These are phyloP conservation scores for Barnettozyma pratensis DNA, from an alignment of 805 yeast genomes.

Conservation along the genomic window DNA sequence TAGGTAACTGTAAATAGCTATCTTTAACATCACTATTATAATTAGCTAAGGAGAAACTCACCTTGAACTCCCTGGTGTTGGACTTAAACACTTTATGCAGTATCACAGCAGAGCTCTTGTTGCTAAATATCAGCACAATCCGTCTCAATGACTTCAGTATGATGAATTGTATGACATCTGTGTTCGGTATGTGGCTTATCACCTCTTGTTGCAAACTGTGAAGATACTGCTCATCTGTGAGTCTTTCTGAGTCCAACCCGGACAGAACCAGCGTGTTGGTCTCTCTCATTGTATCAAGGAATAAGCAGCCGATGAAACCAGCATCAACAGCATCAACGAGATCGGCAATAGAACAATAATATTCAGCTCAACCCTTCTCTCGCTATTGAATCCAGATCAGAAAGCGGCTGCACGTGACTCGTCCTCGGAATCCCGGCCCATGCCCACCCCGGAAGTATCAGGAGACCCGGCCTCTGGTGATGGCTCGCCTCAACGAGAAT, in stretches of 20 bases:
- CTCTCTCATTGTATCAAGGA: background rate
- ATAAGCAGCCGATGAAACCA: background rate
- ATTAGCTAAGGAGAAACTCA: conserved; percentile 18
- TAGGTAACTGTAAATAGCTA: conserved; percentile 30
- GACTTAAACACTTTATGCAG: conserved; percentile 6
- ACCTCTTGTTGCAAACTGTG: conserved; percentile 22
- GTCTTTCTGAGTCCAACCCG: conserved; percentile 12
- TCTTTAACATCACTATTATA: conserved; percentile 9
- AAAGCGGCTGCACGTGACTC: background rate
- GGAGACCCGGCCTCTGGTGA: background rate
- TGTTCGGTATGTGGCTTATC: conserved; percentile 12
- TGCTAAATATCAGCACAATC: conserved; percentile 23
- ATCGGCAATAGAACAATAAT: no score
- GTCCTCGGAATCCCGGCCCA: background rate
- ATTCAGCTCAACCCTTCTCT: no score
- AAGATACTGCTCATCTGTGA: conserved; percentile 18
- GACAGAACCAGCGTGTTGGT: conserved; percentile 27
- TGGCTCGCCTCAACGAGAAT: no score
- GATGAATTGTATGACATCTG: conserved; percentile 25
- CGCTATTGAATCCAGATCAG: background rate
- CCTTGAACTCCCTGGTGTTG: conserved; percentile 4
- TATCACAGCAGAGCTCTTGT: conserved; percentile 5
- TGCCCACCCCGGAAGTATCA: background rate
- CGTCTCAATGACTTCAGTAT: conserved; percentile 23
- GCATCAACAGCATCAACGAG: background rate